Base-by-base conservation (phyloP, 495 filamentous ascomycete species). In the Lepidopterella palustris region DNA sequence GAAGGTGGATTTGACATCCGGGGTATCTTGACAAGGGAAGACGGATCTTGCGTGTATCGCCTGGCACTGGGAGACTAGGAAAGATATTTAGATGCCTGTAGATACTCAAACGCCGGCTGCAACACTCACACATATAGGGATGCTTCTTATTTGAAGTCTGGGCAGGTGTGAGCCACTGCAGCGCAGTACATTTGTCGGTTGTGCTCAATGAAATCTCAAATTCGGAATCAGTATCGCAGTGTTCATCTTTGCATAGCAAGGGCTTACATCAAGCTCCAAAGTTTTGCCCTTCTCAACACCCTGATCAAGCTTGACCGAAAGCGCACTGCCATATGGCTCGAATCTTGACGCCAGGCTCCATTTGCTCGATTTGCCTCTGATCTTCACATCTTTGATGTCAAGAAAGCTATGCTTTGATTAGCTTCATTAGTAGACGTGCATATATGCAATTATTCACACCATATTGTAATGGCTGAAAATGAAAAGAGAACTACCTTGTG, bases 11-110 rank as follows among this genome's bases (percentile, higher is more conserved):
- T 98, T 98, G 60, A 97, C 85, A 70, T 95, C 90, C 24, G 92
- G 92, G 0, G 93, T 97, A 72, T 98, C 92, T 77, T 98, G 92
- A 72, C 91, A 97, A 11, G 93, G 93, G 72, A 96, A 96, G 55
- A 97, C 79, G 23, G 90, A 95, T 51, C 92, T 82, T 25, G 87
- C 89, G 65, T 97, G 89, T 64, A 98, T 98, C 39, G 92, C 90
- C 76, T 98, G 92, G 73, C 91, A 96, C 82, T 97, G 92, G 35
- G 89, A 92, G 78, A 96, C 52, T 54, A 27, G 13, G 23, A 50
- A 50, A 3, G 18, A 23, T 23, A 8, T 45, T 42, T 2, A n/a
- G 39, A 8, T 24, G 40, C 31, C 9, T 18, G 23, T 25, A 28
- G 56, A 2, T 6, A 3, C 29, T 23, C 13, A 28, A 21, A 29